Base-by-base conservation (phyloP, 2,329 filamentous ascomycete genomes). In the Penicillium griseofulvum region DNA sequence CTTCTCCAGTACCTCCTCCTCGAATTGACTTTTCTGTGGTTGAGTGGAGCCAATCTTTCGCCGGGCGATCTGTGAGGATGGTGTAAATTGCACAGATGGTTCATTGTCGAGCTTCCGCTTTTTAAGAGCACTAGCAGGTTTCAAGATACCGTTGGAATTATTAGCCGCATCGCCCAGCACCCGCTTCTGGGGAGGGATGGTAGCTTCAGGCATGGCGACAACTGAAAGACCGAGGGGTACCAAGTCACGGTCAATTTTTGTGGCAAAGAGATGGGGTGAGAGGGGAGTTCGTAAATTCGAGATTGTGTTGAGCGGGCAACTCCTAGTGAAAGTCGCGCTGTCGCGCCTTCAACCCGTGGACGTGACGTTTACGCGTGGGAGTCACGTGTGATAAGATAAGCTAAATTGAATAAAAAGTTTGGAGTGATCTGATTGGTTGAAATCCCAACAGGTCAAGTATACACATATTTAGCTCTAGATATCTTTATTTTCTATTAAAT, bases 1-100 rank as follows among this genome's bases (percentile, higher is more conserved):
- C 79, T 96, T 96, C 80, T 97, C 93, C 58, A 99, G 81, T 2
- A 96, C 90, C 70, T 97, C 91, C 55, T 89, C 87, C 75, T 97
- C 94, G 71, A 99, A 99, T 52, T 88, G 84, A 71, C 91, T 96
- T 78, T 96, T 97, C 73, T 92, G 90, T 10, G 71, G 69, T 55
- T 75, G 72, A 64, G 83, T 92, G 1, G 89, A 93, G 59, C 83
- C 81, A 26, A 68, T 63, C 60, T 82, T 83, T 62, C 83, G 83
- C 11, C 76, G 79, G n/a, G 77, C 80, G 69, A 82, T 83, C 63
- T 88, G 83, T 4, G 87, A 87, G 52, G 66, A 62, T 1, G 84
- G 82, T 52, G 82, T 83, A 64, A 89, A 81, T 54, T 81, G 81
- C 31, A 80, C 77, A 12, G 81, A 72, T 39, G 68, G 59, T 37